Percentiles rank a stretch among this genome's conserved stretches.
Conservation (phyloP, 2,329 filamentous ascomycete species). For the Ophiobolus disseminans region DNA sequence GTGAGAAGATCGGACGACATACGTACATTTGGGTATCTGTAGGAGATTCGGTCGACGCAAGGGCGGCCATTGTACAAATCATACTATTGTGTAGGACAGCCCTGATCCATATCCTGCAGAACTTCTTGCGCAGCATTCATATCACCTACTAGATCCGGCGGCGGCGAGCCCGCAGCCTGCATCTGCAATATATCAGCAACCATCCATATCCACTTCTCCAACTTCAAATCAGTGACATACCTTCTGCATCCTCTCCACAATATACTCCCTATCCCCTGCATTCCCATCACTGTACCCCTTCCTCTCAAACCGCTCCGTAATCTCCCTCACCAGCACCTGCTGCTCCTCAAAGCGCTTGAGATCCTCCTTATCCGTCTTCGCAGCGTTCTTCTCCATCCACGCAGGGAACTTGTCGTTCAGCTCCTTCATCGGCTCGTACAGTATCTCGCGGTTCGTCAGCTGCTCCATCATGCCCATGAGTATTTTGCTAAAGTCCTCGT, state of each 20-base stretch:
- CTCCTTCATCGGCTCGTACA: conserved; percentile 99
- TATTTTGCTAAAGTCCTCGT: conserved; percentile 94
- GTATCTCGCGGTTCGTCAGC: conserved; percentile 95
- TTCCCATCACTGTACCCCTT: conserved; percentile 82
- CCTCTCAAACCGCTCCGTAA: conserved; percentile 87
- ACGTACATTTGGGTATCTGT: conserved; percentile 36
- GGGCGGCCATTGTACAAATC: conserved; percentile 7
- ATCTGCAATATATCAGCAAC: conserved; percentile 66
- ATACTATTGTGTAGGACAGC: conserved; percentile 68
- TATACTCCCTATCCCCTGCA: conserved; percentile 81
- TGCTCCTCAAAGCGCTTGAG: conserved; percentile 82
- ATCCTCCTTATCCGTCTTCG: conserved; percentile 70
- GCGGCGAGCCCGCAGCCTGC: conserved; percentile 93
- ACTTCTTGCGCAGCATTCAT: conserved; percentile 82
- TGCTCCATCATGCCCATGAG: conserved; percentile 99
- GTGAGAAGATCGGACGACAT: neutral
- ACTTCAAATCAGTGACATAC: conserved; percentile 58
- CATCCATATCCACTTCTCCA: neutral
- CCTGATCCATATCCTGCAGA: conserved; percentile 61
- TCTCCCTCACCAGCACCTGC: conserved; percentile 78
- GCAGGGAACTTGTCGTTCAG: conserved; percentile 88
- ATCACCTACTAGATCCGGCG: conserved; percentile 88
- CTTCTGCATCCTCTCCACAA: conserved; percentile 98
- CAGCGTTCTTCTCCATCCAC: conserved; percentile 83
- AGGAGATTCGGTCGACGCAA: conserved; percentile 11